Evolutionary conservation across 768 basidiomycete species (phyloP).

Genomic region (Kwoniella sp.): DNA sequence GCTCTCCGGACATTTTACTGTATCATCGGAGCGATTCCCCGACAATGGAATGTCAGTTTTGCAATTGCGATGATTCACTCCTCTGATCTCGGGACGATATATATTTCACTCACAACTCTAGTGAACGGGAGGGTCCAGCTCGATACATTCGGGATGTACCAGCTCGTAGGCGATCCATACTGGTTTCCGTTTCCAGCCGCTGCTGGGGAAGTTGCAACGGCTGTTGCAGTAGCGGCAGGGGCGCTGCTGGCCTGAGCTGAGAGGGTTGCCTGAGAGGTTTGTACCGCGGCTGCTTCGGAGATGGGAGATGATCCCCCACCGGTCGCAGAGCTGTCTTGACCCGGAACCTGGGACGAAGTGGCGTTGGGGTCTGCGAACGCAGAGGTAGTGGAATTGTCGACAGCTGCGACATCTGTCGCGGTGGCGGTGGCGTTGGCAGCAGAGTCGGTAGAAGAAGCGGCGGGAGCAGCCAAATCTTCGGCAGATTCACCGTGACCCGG

Average conservation of each 20-base stretch:
- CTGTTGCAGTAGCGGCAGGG: neutral
- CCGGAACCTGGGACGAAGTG: neutral
- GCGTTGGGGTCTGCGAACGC: neutral
- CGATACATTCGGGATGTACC: neutral
- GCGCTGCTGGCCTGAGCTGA: neutral
- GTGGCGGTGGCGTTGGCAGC: neutral
- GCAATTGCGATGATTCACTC: neutral
- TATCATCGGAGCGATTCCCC: too few relatives aligned
- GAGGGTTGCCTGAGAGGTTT: neutral
- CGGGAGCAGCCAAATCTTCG: neutral
- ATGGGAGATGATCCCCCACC: neutral
- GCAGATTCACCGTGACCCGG: neutral
- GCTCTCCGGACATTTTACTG: too few relatives aligned
- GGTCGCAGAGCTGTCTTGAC: neutral
- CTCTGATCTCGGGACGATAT: neutral
- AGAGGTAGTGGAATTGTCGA: neutral
- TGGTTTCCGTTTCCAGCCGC: neutral
- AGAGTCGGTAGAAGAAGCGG: neutral
- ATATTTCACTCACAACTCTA: neutral
- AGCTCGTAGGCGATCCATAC: neutral
- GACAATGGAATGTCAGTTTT: neutral
- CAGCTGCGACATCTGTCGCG: neutral
- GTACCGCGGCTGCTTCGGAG: neutral
- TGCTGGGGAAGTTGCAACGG: neutral
- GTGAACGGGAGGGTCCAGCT: neutral